Evolutionary conservation across 1,284 basidiomycete species (phyloP), one percentile per base, ranked within the genome.

Genomic region (Xerocomus amazonicus): DNA sequence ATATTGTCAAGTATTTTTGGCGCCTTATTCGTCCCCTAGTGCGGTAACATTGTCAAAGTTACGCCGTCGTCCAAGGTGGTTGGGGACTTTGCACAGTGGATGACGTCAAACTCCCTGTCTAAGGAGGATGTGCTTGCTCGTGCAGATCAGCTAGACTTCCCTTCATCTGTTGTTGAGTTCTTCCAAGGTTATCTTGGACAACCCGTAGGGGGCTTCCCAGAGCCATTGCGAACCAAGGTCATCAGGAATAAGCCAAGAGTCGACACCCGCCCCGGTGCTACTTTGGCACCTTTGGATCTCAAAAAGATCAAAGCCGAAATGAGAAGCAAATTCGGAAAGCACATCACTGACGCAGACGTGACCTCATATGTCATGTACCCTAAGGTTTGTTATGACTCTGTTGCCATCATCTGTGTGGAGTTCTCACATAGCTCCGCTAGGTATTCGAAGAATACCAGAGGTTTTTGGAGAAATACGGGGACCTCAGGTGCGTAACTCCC

Each of bases 31-130:
- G 27, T 54, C 52, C 28, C 51, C 36, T 50, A 94, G 81, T 98
- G 97, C 69, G 97, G 97, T 45, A 95, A 98, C 66, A 90, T 99
- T 67, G 89, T 99, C 78, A 99, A 99, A 76, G 96, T 99, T 61
- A 99, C 97, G 23, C 97, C 97, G 34, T 97, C 97, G 17, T 99
- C 97, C 52, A 98, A 99, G 78, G 93, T 97, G 45, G 96, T 99
- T 48, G 97, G 97, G 42, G 97, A 99, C 77, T 96, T 99, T 71
- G 97, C 97, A 27, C 92, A 96, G 71, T 97, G 93, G 87, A 95
- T 99, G 93, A 95, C 94, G 34, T 92, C 92, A 57, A 98, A 99
- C 77, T 84, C 86, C 59, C 78, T 98, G 50, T 80, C 83, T 48
- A 91, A 92, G 70, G 74, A 90, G 63, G 90, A 97, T 56, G 93